Base-by-base conservation (phyloP, 139 green algal species). In the Pleodorina starrii region DNA sequence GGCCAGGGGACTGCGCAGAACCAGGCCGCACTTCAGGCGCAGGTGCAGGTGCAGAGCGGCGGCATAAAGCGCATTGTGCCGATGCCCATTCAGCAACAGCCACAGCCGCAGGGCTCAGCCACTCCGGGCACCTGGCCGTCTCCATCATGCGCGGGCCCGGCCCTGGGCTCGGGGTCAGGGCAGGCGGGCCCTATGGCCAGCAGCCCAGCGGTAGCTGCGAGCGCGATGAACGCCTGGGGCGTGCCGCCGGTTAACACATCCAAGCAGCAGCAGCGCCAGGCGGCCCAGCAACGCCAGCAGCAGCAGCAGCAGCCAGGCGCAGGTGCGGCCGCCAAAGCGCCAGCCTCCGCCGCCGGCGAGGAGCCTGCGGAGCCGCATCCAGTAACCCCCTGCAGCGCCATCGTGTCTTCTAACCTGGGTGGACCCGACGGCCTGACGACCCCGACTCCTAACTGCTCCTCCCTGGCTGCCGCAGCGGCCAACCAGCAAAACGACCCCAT, bases 11-110 rank as follows among this genome's bases (percentile, higher is more conserved):
- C n/a, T n/a, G n/a, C n/a, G n/a, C n/a, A n/a, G n/a, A n/a, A n/a
- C n/a, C n/a, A n/a, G n/a, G n/a, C n/a, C n/a, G n/a, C n/a, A n/a
- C n/a, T n/a, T n/a, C 32, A 77, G 40, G 6, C 11, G 35, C 69
- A 46, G 72, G 21, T 42, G 40, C 72, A 80, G 44, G 72, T 21
- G 42, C 40, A 59, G 21, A 36, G 54, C 25, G 54, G 81, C 60
- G 54, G 6, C n/a, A 14, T 86, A 19, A 79, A 79, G 60, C 66
- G 82, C 1, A 88, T 79, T 43, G 66, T 69, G 32, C 82, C 63
- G 6, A 51, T 68, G 82, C 82, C 44, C 0, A 32, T 80, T n/a
- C 44, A 54, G n/a, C 40, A 74, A 36, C 54, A 42, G 38, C 38
- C 29, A 29, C 57, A 73, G 43, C 60, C 66, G 42, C 81, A 73